A percentile compares a stretch with the other conserved stretches of the same genome.
Evolutionary conservation across 768 basidiomycete species (phyloP).

Genomic region (Plicaturopsis crispa): DNA sequence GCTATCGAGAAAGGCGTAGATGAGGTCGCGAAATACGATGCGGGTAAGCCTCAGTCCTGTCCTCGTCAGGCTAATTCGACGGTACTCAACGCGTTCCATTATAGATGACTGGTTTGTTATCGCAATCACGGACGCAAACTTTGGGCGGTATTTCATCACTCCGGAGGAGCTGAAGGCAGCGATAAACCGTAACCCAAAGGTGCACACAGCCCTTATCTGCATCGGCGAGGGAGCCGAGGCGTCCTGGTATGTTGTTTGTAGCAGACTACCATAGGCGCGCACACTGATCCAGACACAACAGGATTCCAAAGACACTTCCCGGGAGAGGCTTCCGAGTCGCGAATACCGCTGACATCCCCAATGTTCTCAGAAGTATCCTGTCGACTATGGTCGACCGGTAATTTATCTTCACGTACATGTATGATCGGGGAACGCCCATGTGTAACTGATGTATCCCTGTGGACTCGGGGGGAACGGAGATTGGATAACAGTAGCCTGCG

Average conservation of each 20-base stretch:
- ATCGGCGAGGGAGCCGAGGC: constrained; percentile 66
- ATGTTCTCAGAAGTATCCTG: constrained; percentile 53
- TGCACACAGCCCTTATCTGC: constrained; percentile 59
- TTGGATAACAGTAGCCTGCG: no score
- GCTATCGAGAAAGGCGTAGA: constrained; percentile 57
- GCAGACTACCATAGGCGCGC: neutral
- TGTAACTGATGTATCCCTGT: no score
- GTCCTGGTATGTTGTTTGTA: constrained; percentile 35
- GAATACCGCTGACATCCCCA: constrained; percentile 59
- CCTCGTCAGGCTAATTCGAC: neutral
- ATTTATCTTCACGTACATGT: neutral
- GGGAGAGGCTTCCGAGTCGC: constrained; percentile 51
- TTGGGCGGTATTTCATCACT: constrained; percentile 53
- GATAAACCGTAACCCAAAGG: constrained; percentile 56
- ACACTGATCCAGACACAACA: constrained; percentile 13
- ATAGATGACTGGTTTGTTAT: constrained; percentile 68
- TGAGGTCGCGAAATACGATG: constrained; percentile 55
- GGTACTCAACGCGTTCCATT: neutral
- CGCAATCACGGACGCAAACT: constrained; percentile 66
- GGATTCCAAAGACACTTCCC: constrained; percentile 57
- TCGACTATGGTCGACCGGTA: constrained; percentile 44
- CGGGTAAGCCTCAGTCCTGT: constrained; percentile 27
- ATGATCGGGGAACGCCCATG: no score
- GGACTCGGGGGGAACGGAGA: no score
- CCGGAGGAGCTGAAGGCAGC: constrained; percentile 47